Evolutionary conservation across 805 yeast species (phyloP), one percentile per base, ranked within the genome.

Genomic region (Helenozyma rhizophorensis): DNA sequence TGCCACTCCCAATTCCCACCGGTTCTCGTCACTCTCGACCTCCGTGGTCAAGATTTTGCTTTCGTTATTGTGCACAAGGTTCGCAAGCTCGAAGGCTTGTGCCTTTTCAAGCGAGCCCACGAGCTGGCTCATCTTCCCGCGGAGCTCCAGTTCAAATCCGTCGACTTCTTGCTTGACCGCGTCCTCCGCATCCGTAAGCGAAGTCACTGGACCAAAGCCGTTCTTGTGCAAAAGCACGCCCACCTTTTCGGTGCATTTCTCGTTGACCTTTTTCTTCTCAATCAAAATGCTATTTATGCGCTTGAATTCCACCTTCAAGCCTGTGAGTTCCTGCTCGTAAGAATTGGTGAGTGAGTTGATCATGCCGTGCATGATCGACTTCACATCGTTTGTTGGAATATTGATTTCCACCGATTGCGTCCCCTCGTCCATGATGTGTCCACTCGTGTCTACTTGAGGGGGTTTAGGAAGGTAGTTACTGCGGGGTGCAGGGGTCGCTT

Each of bases 311-410:
- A 34, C 32, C 17, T 46, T 50, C 14, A 62, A 39, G 4, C 76
- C 69, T 24, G 40, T 70, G 70, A 44, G 76, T 26, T 74, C 59
- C 13, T 62, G 53, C 30, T 76, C 79, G 51, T 79, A 85, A n/a
- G 72, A 62, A 13, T 68, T 72, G 14, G 72, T 42, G 32, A 80
- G 58, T n/a, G 75, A 69, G 33, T 64, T 61, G 1, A 78, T 67
- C 54, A 76, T 58, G 5, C 60, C 59, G 21, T 42, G 41, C 13
- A 65, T 39, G 63, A 66, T 65, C 1, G 54, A 37, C 14, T 62
- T 47, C 25, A 65, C 48, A 39, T 66, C 72, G 14, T 42, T 33
- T 46, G 56, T 47, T 13, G 58, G 60, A 25, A 65, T 39, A 22
- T 45, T 53, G 35, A 60, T 39, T 5, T 17, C 19, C 19, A 17